Evolutionary conservation across 2,329 filamentous ascomycete genomes (phyloP).

Genomic region (Ceratocystis albifundus): DNA sequence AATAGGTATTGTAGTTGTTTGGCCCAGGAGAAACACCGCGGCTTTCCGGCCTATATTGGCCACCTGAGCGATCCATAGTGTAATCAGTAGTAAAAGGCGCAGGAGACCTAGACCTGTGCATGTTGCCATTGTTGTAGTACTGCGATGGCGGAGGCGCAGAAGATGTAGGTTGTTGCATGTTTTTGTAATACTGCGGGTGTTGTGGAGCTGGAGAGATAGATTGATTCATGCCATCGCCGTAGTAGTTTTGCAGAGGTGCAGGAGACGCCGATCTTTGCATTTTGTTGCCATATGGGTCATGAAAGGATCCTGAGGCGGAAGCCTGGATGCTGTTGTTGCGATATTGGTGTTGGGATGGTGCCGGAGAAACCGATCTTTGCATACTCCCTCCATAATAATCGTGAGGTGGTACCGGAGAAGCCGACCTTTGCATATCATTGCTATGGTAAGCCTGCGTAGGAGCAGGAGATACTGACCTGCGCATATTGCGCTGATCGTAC

Average conservation of each 20-base stretch:
- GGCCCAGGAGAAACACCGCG: conserved; percentile 28
- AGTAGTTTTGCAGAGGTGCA: conserved; percentile 17
- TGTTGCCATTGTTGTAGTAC: conserved; percentile 22
- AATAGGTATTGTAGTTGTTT: conserved; percentile 26
- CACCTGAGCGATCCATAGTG: conserved; percentile 2
- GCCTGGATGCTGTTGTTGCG: conserved; percentile 20
- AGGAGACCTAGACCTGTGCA: conserved; percentile 30
- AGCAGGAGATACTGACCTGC: conserved; percentile 21
- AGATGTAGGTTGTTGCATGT: conserved; percentile 24
- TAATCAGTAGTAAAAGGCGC: conserved; percentile 29
- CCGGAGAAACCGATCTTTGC: conserved; percentile 21
- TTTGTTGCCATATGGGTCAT: conserved; percentile 29
- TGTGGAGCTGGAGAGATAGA: conserved; percentile 26
- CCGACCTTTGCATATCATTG: conserved; percentile 28
- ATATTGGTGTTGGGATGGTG: conserved; percentile 17
- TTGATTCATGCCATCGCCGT: conserved; percentile 18
- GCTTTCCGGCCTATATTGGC: not conserved
- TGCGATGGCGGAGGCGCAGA: conserved; percentile 16
- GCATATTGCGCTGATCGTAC: conserved; percentile 24
- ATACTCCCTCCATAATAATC: conserved; percentile 26
- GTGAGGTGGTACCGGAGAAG: conserved; percentile 33
- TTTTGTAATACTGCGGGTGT: conserved; percentile 25
- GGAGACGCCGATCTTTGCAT: conserved; percentile 19
- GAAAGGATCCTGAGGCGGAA: conserved; percentile 25
- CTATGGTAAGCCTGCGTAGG: conserved; percentile 17